Conservation (phyloP, 495 filamentous ascomycete genomes). For the Lasiosphaeria ovina region DNA sequence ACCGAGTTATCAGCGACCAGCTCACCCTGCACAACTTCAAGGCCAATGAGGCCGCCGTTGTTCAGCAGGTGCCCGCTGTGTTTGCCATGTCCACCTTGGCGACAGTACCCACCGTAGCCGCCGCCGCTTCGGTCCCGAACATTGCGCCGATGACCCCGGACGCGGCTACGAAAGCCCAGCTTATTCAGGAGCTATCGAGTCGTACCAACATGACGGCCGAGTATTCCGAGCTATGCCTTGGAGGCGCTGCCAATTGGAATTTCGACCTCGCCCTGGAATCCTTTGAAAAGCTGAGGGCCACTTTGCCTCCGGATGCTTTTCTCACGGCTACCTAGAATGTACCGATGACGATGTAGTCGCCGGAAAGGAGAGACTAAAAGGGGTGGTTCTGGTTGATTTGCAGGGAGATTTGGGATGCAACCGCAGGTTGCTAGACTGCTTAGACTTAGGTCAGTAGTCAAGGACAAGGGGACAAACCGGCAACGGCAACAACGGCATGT, state of each 20-base stretch:
- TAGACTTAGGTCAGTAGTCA: too few species aligned
- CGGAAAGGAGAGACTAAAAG: neutral
- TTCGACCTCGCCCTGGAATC: conserved; percentile 63
- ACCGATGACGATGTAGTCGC: neutral
- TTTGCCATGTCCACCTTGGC: neutral
- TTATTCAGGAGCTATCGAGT: conserved; percentile 63
- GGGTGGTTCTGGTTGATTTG: too few species aligned
- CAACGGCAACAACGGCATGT: too few species aligned
- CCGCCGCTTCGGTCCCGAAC: neutral
- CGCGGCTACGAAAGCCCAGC: conserved; percentile 54
- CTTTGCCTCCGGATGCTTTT: conserved; percentile 43
- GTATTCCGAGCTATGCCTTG: conserved; percentile 70
- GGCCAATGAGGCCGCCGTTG: conserved; percentile 23
- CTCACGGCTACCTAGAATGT: conserved; percentile 12
- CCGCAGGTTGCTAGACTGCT: too few species aligned
- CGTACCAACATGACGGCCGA: conserved; percentile 69
- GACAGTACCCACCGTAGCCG: neutral
- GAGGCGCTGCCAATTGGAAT: conserved; percentile 65
- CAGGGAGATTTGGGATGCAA: too few species aligned
- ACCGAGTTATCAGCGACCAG: conserved; percentile 80
- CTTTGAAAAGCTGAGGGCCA: conserved; percentile 58
- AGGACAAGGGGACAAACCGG: too few species aligned
- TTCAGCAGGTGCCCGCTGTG: conserved; percentile 1
- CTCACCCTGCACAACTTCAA: conserved; percentile 59
- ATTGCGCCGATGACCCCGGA: conserved; percentile 13